Evolutionary conservation across 345 rosid genomes (phyloP).

Genomic region (Balakata baccata): DNA sequence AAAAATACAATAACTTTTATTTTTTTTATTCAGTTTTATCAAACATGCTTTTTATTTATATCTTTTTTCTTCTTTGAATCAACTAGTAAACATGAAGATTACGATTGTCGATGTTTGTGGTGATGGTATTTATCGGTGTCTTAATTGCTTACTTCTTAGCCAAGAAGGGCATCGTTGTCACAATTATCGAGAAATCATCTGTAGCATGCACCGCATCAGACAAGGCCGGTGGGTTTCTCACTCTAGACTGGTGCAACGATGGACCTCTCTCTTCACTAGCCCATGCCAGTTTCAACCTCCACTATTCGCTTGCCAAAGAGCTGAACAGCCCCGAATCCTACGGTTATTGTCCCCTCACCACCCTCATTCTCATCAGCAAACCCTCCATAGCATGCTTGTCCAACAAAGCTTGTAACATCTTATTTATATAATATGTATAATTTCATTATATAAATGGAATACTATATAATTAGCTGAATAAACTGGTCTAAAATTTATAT

Average conservation of each 20-base stretch:
- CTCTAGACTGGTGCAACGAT: conserved; percentile 81
- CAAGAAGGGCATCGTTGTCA: conserved; percentile 61
- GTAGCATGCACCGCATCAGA: conserved; percentile 87
- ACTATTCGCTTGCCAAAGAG: conserved; percentile 66
- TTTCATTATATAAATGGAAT: too few species aligned
- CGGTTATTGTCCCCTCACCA: conserved; percentile 65
- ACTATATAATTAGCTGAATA: too few species aligned
- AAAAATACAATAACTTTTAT: too few species aligned
- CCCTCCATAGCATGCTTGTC: too few species aligned
- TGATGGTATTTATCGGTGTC: conserved; percentile 82
- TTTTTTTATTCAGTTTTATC: too few species aligned
- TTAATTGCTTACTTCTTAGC: conserved; percentile 87
- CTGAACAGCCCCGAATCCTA: conserved; percentile 63
- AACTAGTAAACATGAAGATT: too few species aligned
- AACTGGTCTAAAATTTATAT: too few species aligned
- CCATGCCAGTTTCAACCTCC: conserved; percentile 80
- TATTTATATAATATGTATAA: too few species aligned
- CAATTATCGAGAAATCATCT: conserved; percentile 70
- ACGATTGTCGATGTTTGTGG: too few species aligned
- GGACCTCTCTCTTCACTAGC: conserved; percentile 59
- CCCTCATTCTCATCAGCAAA: conserved; percentile 59
- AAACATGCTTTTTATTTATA: too few species aligned
- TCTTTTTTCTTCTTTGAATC: too few species aligned
- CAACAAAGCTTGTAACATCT: too few species aligned
- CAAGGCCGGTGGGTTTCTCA: conserved; percentile 89